Conservation (phyloP, 192 early-diverging fungal genomes). For the Mortierella antarctica region DNA sequence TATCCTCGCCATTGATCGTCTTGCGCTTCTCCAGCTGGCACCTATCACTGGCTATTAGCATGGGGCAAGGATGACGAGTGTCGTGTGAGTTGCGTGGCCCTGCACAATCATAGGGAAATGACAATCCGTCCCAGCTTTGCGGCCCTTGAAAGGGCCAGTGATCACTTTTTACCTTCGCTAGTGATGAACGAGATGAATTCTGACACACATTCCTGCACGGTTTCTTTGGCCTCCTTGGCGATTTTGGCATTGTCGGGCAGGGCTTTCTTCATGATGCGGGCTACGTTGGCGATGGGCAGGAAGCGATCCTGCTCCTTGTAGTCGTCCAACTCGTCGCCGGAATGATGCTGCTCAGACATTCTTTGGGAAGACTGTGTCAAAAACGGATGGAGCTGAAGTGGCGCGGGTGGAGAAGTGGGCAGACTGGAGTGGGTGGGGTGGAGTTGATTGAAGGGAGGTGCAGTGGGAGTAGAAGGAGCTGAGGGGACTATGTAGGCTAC, state of each 20-base stretch:
- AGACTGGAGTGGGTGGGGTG: no score
- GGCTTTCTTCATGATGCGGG: conserved; percentile 96
- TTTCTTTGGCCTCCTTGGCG: conserved; percentile 98
- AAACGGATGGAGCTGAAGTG: neutral
- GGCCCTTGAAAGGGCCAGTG: no score
- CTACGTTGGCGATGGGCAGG: conserved; percentile 95
- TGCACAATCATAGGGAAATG: no score
- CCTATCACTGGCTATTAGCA: conserved; percentile 83
- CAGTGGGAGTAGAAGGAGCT: neutral
- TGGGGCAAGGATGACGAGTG: neutral
- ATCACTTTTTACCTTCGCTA: conserved; percentile 75
- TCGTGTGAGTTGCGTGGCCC: no score
- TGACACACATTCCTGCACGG: conserved; percentile 95
- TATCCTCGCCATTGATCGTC: conserved; percentile 98
- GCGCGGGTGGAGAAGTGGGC: neutral
- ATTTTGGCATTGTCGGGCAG: conserved; percentile 98
- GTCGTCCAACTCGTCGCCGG: conserved; percentile 77
- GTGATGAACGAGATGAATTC: conserved; percentile 99
- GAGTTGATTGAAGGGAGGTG: neutral
- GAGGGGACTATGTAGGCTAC: neutral
- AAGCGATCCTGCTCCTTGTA: conserved; percentile 96
- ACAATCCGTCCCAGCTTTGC: no score
- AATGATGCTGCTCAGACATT: conserved; percentile 64
- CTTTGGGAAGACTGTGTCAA: neutral
- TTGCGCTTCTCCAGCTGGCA: conserved; percentile 96